A percentile compares a stretch with the other conserved stretches of the same genome.
These are phyloP conservation scores for Passiflora organensis DNA, from an alignment of 345 rosid genomes.

Conservation along the genomic window DNA sequence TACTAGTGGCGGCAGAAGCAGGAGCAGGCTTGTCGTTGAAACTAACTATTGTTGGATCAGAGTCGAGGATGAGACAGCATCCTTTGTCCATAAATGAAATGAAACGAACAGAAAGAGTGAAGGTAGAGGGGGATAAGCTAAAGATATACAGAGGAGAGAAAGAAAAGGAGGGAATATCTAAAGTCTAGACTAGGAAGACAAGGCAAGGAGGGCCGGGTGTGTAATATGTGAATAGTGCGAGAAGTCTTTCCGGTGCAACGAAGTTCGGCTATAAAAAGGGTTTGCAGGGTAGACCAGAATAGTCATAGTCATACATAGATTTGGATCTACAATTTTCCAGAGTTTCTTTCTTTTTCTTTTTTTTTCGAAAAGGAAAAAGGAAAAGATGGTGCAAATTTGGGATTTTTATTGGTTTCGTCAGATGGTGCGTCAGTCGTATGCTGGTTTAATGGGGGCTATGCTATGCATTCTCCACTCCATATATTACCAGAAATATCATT, in stretches of 20 bases:
- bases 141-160: too few relatives aligned
- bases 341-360: too few relatives aligned
- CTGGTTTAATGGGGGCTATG: slow-evolving; percentile 24
- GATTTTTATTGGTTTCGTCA: slow-evolving; percentile 40
- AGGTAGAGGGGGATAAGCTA: background rate
- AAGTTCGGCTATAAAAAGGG: slow-evolving; percentile 82
- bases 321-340: too few relatives aligned
- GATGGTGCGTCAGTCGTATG: slow-evolving; percentile 51
- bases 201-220: background rate
- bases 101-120: slow-evolving; percentile 6
- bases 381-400: too few relatives aligned
- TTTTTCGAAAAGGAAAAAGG: too few relatives aligned
- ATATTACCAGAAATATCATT: too few relatives aligned
- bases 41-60: slow-evolving; percentile 31
- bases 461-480: too few relatives aligned
- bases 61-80: slow-evolving; percentile 81
- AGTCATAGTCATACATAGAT: slow-evolving; percentile 1
- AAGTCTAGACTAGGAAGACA: slow-evolving; percentile 3
- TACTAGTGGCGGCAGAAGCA: background rate
- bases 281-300: slow-evolving; percentile 45
- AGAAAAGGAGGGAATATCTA: slow-evolving; percentile 1
- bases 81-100: slow-evolving; percentile 75
- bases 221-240: slow-evolving; percentile 33
- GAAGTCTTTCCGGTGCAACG: slow-evolving; percentile 68
- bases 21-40: background rate